Evolutionary conservation across 148 eudicot species (phyloP), one percentile per base, ranked within the genome.

Genomic region (Fallopia convolvulus): DNA sequence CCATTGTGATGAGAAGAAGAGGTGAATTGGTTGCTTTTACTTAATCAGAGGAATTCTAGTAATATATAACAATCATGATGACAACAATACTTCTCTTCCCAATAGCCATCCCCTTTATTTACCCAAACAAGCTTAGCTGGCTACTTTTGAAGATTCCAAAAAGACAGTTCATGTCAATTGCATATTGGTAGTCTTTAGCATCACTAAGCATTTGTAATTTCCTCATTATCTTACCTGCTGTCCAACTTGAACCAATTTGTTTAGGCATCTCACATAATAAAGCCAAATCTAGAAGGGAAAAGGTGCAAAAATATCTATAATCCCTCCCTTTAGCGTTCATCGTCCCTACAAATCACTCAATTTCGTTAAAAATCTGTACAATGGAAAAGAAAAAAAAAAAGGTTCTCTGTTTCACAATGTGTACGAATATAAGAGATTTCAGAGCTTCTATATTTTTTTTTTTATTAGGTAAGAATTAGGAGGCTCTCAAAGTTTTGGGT

Each of bases 1-100:
- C 72, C 72, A 68, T 68, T 68, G 44, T 68, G 72, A 68, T 68
- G 9, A 23, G 72, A 68, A 36, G 44, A 68, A 61, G 72, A 17
- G 70, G 40, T 12, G 42, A 68, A 36, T 39, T 30, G 46, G 36
- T 21, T 68, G 72, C 44, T 68, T 68, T 55, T 68, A 32, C 72
- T 39, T 6, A 68, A 68, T 5, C 21, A 33, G 5, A 42, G 46
- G 21, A 68, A 36, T 68, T 68, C 72, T 5, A 68, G 46, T 23
- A 11, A 68, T 36, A 33, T 30, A 68, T 12, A 68, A 8, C 36
- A 68, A 33, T 39, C 72, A 68, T 13, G n/a, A 65, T 65, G 40
- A 33, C 42, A 68, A 63, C 17, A 32, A 63, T 30, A 30, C 36
- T 63, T 63, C 39, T 32, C 39, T 63, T 63, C 11, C 18, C 72